A percentile compares a stretch with the other conserved stretches of the same genome.
Evolutionary conservation across 257 asterid genomes (phyloP).

Genomic region (Jacaranda mimosifolia): DNA sequence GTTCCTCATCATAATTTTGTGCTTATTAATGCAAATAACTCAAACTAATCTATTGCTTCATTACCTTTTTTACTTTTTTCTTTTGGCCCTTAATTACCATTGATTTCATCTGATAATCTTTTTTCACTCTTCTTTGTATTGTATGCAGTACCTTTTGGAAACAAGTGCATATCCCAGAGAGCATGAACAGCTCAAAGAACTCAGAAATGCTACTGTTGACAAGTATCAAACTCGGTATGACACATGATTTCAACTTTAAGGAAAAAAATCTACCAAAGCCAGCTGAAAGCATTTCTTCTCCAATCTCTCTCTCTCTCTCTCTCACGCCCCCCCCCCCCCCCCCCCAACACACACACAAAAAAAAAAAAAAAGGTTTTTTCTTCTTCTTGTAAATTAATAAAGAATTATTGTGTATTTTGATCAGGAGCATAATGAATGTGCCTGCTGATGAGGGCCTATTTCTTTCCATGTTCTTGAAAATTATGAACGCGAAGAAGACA

Average conservation of each 20-base stretch:
- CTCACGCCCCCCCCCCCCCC: too few species aligned
- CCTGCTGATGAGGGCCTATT: conserved; percentile 73
- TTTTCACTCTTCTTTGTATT: neutral
- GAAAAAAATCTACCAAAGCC: neutral
- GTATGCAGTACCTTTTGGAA: conserved; percentile 55
- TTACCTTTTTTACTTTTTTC: neutral
- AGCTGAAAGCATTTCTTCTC: too few species aligned
- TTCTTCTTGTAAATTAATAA: neutral
- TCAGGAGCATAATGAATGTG: conserved; percentile 70
- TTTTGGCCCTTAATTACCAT: neutral
- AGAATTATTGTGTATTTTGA: too few species aligned
- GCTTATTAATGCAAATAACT: neutral
- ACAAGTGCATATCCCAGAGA: conserved; percentile 70
- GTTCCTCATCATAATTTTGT: neutral
- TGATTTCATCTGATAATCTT: neutral
- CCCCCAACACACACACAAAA: too few species aligned
- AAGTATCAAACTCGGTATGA: conserved; percentile 56
- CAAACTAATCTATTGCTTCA: neutral
- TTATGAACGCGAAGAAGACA: conserved; percentile 63
- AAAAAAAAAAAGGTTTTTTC: neutral
- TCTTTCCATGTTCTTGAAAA: conserved; percentile 60
- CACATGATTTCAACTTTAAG: neutral
- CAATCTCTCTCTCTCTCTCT: too few species aligned
- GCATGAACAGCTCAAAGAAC: conserved; percentile 64
- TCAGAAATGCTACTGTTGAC: conserved; percentile 56